Conservation (phyloP, 1,284 basidiomycete species). For the Cutaneotrichosporon sp. region DNA sequence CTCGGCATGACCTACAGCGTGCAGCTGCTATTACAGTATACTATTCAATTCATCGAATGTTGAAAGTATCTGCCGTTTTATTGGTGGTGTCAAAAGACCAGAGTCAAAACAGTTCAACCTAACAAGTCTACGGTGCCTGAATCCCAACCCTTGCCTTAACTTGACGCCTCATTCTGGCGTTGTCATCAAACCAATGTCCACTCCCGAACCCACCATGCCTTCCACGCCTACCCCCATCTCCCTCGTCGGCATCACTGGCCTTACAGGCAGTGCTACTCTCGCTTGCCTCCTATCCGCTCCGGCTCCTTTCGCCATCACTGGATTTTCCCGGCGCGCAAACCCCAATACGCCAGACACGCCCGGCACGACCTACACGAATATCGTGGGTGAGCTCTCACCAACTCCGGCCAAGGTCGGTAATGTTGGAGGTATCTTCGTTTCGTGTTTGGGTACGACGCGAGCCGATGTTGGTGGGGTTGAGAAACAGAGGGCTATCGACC, state of each 20-base stretch:
- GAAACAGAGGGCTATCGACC: conserved; percentile 41
- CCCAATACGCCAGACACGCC: conserved; percentile 19
- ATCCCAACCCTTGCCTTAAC: too few species aligned
- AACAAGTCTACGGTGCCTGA: too few species aligned
- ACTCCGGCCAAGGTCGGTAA: conserved; percentile 25
- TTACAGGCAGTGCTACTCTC: conserved; percentile 44
- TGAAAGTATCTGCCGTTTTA: too few species aligned
- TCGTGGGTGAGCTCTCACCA: conserved; percentile 32
- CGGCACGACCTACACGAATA: conserved; percentile 30
- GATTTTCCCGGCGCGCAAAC: conserved; percentile 41
- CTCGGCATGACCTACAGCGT: too few species aligned
- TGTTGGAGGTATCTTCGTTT: conserved; percentile 36
- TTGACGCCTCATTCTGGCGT: not conserved
- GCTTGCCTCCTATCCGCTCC: conserved; percentile 33
- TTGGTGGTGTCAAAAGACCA: too few species aligned
- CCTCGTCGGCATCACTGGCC: conserved; percentile 48
- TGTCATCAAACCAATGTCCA: not conserved
- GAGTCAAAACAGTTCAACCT: too few species aligned
- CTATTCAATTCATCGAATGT: too few species aligned
- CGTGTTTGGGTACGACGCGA: conserved; percentile 47
- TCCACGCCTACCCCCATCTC: conserved; percentile 30
- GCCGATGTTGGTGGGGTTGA: conserved; percentile 39
- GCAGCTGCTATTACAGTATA: too few species aligned
- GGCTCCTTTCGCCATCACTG: conserved; percentile 37
- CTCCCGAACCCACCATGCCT: not conserved